Percentiles rank a stretch among this genome's conserved stretches.
Evolutionary conservation across 2,329 filamentous ascomycete genomes (phyloP).

Genomic region (Exophiala spinifera): DNA sequence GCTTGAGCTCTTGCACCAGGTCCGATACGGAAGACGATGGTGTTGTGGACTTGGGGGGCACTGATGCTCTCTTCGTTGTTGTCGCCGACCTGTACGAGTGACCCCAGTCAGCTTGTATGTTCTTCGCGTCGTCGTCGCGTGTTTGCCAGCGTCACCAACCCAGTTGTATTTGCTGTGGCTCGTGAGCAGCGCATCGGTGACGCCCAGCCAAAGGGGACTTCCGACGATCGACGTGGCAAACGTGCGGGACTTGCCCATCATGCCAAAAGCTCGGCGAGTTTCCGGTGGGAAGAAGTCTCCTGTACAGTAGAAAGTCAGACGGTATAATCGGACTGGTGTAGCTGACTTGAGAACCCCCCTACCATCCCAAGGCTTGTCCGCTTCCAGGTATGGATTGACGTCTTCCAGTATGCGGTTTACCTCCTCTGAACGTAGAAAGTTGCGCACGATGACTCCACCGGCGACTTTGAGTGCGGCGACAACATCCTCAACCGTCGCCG

Average conservation of each 20-base stretch:
- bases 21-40: conserved; percentile 30
- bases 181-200: conserved; percentile 11
- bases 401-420: conserved; percentile 11
- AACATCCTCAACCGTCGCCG: background rate
- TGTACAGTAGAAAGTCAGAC: no score
- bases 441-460: conserved; percentile 1
- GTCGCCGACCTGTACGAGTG: no score
- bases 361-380: conserved; percentile 20
- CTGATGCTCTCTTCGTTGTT: no score
- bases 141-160: background rate
- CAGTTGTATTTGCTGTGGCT: background rate
- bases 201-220: conserved; percentile 20
- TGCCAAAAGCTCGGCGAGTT: conserved; percentile 27
- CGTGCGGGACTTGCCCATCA: conserved; percentile 21
- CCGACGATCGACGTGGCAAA: conserved; percentile 19
- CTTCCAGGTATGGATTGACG: conserved; percentile 20
- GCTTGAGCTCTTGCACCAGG: conserved; percentile 23
- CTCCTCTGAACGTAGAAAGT: background rate
- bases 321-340: no score
- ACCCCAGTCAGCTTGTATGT: no score
- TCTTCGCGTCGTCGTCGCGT: background rate
- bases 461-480: background rate
- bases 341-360: no score
- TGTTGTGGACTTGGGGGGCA: conserved; percentile 30
- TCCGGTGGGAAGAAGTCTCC: conserved; percentile 27